These are phyloP conservation scores for Phytomonas sp. DNA, from an alignment of 208 protist genomes.

Conservation along the genomic window DNA sequence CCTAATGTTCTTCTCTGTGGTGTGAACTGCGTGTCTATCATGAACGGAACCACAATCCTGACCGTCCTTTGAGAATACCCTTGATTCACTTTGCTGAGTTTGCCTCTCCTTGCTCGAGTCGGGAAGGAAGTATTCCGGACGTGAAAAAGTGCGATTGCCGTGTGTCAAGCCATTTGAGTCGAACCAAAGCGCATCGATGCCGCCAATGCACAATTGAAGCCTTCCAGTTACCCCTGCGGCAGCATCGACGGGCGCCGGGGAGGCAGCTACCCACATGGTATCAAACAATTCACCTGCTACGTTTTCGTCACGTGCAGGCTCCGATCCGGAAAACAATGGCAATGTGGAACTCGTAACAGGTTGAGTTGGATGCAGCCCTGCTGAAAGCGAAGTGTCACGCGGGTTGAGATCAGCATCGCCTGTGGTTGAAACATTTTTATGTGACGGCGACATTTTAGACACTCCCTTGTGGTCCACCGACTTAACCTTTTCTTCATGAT, in stretches of 20 bases:
- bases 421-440: background rate
- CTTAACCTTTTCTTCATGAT: background rate
- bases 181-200: background rate
- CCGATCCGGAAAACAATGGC: background rate
- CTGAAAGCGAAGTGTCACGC: background rate
- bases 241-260: background rate
- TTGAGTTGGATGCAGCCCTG: background rate
- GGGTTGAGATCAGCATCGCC: background rate
- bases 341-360: background rate
- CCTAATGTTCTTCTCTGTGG: background rate
- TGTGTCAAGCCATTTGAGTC: background rate
- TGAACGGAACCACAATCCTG: background rate
- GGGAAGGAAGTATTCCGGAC: background rate
- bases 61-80: background rate
- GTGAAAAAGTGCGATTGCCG: constrained; percentile 1
- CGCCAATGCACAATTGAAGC: background rate
- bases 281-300: background rate
- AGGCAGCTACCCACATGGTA: background rate
- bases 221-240: background rate
- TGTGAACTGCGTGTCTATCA: background rate
- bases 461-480: background rate
- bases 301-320: background rate
- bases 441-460: background rate
- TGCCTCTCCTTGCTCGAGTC: background rate
- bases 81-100: background rate